Evolutionary conservation across 805 yeast species (phyloP), one percentile per base, ranked within the genome.

Genomic region (Saccharomyces jurei): DNA sequence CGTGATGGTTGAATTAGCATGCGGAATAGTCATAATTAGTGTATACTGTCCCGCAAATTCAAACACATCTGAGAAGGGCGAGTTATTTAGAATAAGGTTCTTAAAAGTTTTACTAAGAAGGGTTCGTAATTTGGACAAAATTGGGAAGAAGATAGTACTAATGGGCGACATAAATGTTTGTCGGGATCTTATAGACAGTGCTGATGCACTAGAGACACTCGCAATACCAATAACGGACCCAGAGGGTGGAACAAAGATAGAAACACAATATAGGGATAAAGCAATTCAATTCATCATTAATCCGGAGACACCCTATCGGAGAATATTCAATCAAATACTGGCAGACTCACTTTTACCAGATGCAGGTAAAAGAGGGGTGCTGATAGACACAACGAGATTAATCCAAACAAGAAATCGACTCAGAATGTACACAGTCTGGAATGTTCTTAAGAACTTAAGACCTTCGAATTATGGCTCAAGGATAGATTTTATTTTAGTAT

Each of bases 21-120:
- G 75, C 57, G 79, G 82, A 52, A 63, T 82, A 0, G 87, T 87
- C 2, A 67, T 87, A 0, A 79, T 87, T 48, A 75, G 84, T 0
- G 77, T 85, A 4, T 92, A 92, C 64, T 92, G 97, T 66, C 98
- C 98, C 0, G 98, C 98, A 0, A 89, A 89, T 66, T 88, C 97
- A 0, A 75, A 76, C 68, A 80, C 78, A 0, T 81, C 89, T 0
- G 86, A 80, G 27, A 85, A 81, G 29, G 96, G 83, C 13, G 87
- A 83, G 59, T 63, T 62, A 11, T 84, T 75, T 59, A 70, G 95
- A 51, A 60, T 81, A 41, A 69, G 73, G 14, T 92, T 88, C 61
- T 71, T 89, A 52, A 72, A 74, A 25, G 70, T 80, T 1, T 66
- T 92, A 50, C 80, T 89, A 52, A 70, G 77, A 52, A 77, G 99